Percentiles rank a stretch among this genome's conserved stretches.
Evolutionary conservation across 2,329 filamentous ascomycete species (phyloP).

Genomic region (Chalaropsis ovoidea): DNA sequence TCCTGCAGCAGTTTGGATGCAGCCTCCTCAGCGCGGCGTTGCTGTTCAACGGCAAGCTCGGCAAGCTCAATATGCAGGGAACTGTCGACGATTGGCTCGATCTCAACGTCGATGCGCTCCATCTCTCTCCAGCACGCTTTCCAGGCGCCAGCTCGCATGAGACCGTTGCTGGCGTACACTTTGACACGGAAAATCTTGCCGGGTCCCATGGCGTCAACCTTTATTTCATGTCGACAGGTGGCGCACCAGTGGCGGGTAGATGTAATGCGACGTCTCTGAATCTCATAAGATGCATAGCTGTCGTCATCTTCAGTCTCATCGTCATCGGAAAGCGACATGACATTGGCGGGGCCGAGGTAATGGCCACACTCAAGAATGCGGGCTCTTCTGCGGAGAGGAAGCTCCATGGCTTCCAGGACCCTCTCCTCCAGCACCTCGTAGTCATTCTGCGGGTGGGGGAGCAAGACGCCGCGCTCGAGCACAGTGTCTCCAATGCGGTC

Average conservation of each 20-base stretch:
- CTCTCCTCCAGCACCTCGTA: conserved; percentile 72
- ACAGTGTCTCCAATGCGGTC: conserved; percentile 64
- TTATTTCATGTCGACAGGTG: conserved; percentile 47
- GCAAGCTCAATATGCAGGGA: conserved; percentile 51
- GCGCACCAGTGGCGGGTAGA: conserved; percentile 43
- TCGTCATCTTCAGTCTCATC: conserved; percentile 37
- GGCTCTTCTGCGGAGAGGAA: conserved; percentile 54
- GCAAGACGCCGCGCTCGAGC: conserved; percentile 60
- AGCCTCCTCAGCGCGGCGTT: conserved; percentile 34
- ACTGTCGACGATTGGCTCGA: conserved; percentile 61
- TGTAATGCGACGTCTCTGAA: conserved; percentile 19
- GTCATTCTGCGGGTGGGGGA: conserved; percentile 69
- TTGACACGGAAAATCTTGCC: conserved; percentile 64
- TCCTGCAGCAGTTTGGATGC: conserved; percentile 34
- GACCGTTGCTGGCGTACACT: conserved; percentile 86
- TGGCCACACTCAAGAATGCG: conserved; percentile 67
- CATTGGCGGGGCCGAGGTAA: conserved; percentile 55
- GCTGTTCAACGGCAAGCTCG: conserved; percentile 40
- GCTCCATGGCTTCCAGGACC: conserved; percentile 61
- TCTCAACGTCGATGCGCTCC: conserved; percentile 94
- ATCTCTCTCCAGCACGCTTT: conserved; percentile 91
- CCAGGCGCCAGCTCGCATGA: conserved; percentile 90
- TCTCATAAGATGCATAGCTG: conserved; percentile 27
- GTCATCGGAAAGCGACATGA: conserved; percentile 35
- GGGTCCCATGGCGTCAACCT: conserved; percentile 43